Evolutionary conservation across 495 filamentous ascomycete species (phyloP).

Genomic region (Daldinia loculata): DNA sequence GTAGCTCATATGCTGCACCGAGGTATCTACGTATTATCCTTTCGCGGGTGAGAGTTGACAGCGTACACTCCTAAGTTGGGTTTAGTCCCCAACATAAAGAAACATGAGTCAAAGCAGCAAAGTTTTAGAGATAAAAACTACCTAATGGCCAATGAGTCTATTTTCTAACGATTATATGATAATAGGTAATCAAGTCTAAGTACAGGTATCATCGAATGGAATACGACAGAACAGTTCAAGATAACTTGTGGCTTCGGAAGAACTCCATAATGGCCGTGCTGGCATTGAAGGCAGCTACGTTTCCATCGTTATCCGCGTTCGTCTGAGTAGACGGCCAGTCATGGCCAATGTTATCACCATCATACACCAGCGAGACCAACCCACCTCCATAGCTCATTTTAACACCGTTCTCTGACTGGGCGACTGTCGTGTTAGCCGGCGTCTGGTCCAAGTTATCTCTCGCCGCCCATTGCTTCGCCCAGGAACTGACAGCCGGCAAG

Average conservation of each 20-base stretch:
- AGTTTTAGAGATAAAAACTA: neutral
- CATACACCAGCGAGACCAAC: slow-evolving; percentile 42
- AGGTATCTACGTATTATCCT: too few relatives aligned
- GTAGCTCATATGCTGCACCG: too few relatives aligned
- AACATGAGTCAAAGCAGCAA: neutral
- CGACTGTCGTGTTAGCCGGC: slow-evolving; percentile 37
- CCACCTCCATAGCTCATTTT: slow-evolving; percentile 28
- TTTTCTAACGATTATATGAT: neutral
- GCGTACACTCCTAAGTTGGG: too few relatives aligned
- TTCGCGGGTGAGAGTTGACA: too few relatives aligned
- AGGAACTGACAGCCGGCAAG: slow-evolving; percentile 51
- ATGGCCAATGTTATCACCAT: slow-evolving; percentile 49
- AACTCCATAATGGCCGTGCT: slow-evolving; percentile 53
- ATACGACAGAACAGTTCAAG: slow-evolving; percentile 1
- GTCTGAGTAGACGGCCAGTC: slow-evolving; percentile 55
- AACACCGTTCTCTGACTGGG: slow-evolving; percentile 33
- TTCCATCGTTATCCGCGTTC: slow-evolving; percentile 50
- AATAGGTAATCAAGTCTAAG: neutral
- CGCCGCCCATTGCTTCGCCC: slow-evolving; percentile 51
- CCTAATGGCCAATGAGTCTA: neutral
- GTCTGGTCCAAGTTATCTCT: slow-evolving; percentile 47
- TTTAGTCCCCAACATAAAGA: too few relatives aligned
- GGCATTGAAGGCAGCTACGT: slow-evolving; percentile 49
- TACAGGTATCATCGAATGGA: neutral
- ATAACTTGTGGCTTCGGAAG: slow-evolving; percentile 43